Percentiles rank a stretch among this genome's conserved stretches.
These are phyloP conservation scores for Cephalotrichum gorgonifer DNA, from an alignment of 2,329 filamentous ascomycete genomes.

Conservation along the genomic window DNA sequence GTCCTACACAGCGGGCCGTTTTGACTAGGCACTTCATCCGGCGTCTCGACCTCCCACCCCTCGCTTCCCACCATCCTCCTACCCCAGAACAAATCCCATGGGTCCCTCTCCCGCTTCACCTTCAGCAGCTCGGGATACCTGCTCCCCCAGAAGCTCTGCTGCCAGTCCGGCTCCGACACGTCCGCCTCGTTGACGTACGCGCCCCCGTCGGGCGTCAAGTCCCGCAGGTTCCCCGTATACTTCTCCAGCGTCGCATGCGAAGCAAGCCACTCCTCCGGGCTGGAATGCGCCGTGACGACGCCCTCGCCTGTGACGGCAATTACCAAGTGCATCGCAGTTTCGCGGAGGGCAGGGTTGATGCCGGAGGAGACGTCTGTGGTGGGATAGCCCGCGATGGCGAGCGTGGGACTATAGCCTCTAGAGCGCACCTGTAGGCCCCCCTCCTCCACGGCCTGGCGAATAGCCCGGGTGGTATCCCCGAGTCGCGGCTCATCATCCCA, in stretches of 20 bases:
- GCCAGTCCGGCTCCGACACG: constrained; percentile 32
- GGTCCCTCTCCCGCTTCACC: constrained; percentile 39
- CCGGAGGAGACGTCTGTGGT: constrained; percentile 16
- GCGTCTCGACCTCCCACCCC: constrained; percentile 27
- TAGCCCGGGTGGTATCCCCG: constrained; percentile 15
- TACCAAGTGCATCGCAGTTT: constrained; percentile 19
- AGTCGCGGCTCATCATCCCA: constrained; percentile 15
- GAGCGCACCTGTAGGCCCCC: constrained; percentile 20
- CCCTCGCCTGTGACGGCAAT: constrained; percentile 12
- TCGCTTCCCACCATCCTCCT: constrained; percentile 38
- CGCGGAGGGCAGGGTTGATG: constrained; percentile 32
- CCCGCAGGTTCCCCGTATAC: constrained; percentile 17
- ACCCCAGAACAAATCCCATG: constrained; percentile 34
- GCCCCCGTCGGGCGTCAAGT: constrained; percentile 26
- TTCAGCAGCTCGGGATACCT: constrained; percentile 28
- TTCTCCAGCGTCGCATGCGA: constrained; percentile 13
- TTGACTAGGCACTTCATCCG: constrained; percentile 20
- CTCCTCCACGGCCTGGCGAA: constrained; percentile 24
- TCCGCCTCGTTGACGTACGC: constrained; percentile 43
- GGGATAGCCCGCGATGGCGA: constrained; percentile 18
- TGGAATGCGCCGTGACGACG: constrained; percentile 3
- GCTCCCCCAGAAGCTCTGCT: constrained; percentile 33
- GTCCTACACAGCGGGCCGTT: constrained; percentile 23
- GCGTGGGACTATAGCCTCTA: constrained; percentile 16
- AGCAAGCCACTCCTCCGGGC: constrained; percentile 8